Conservation (phyloP, 2,329 filamentous ascomycete genomes). For the Aspergillus felis region DNA sequence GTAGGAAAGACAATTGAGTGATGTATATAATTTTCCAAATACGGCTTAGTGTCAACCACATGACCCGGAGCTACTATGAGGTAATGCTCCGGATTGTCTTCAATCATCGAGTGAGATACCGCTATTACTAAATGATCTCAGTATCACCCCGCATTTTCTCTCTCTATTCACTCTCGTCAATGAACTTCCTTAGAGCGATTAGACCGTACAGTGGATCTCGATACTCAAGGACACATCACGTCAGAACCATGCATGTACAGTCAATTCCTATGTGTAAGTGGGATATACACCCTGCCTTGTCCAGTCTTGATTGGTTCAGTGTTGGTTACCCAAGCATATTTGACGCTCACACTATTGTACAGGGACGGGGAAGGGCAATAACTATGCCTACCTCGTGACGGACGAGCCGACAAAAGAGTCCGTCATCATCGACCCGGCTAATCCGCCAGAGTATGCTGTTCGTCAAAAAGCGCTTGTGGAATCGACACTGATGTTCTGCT, state of each 20-base stretch:
- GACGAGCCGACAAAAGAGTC: constrained; percentile 49
- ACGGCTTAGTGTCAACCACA: neutral
- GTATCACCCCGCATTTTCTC: constrained; percentile 3
- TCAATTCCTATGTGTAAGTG: constrained; percentile 53
- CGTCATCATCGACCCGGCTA: constrained; percentile 50
- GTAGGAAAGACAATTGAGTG: neutral
- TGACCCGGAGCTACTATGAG: neutral
- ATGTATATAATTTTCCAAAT: neutral
- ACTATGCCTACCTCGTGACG: constrained; percentile 51
- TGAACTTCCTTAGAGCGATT: constrained; percentile 26
- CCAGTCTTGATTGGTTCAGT: neutral
- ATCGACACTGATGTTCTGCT: neutral
- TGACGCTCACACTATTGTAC: neutral
- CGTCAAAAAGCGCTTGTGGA: neutral
- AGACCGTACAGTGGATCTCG: constrained; percentile 15
- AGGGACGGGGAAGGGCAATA: constrained; percentile 44
- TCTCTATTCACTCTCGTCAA: constrained; percentile 14
- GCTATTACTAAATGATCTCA: neutral
- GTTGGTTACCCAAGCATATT: neutral
- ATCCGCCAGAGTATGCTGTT: constrained; percentile 46
- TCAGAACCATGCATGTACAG: constrained; percentile 47
- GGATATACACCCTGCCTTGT: neutral
- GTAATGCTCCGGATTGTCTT: neutral
- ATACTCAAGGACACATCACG: constrained; percentile 8
- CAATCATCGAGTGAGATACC: neutral